phyloP scores from a whole-genome alignment of 2,329 filamentous ascomycete genomes.

The Trichophyton simii region DNA sequence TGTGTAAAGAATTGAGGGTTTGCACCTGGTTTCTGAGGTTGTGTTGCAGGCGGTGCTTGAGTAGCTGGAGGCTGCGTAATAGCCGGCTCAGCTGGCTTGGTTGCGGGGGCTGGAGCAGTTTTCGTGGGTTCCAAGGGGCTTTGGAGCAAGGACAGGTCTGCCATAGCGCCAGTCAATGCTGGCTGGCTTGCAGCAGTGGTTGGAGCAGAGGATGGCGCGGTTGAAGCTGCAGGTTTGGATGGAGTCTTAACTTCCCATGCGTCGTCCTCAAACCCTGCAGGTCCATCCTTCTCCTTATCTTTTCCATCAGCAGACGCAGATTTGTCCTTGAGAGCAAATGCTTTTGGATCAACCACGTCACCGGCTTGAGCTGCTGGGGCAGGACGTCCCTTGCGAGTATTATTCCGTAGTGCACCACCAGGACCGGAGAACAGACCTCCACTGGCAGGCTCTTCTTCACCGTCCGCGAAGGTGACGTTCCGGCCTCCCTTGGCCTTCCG shows the following conservation, averaged over 20 bases:
- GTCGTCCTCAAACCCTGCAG: slow-evolving; percentile 78
- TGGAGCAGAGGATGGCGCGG: slow-evolving; percentile 16
- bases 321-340: slow-evolving; percentile 54
- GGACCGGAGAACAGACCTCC: slow-evolving; percentile 82
- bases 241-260: slow-evolving; percentile 92
- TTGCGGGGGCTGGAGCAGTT: slow-evolving; percentile 39
- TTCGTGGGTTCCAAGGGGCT: slow-evolving; percentile 46
- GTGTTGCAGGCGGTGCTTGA: slow-evolving; percentile 24
- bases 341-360: slow-evolving; percentile 77
- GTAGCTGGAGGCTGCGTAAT: slow-evolving; percentile 36
- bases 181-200: slow-evolving; percentile 28
- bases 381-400: slow-evolving; percentile 83
- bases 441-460: slow-evolving; percentile 45
- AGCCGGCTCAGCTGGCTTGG: slow-evolving; percentile 27
- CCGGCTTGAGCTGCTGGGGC: slow-evolving; percentile 74
- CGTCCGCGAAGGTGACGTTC: slow-evolving; percentile 40
- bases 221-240: slow-evolving; percentile 35
- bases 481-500: slow-evolving; percentile 47
- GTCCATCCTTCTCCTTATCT: slow-evolving; percentile 36
- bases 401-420: slow-evolving; percentile 82
- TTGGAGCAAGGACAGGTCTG: slow-evolving; percentile 53
- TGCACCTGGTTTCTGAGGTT: slow-evolving; percentile 30
- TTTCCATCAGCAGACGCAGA: slow-evolving; percentile 36
- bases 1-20: slow-evolving; percentile 41
- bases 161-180: slow-evolving; percentile 56